Percentiles rank a stretch among this genome's conserved stretches.
phyloP scores from a whole-genome alignment of 176 grass and related monocot genomes.

The Carex cristatella region DNA sequence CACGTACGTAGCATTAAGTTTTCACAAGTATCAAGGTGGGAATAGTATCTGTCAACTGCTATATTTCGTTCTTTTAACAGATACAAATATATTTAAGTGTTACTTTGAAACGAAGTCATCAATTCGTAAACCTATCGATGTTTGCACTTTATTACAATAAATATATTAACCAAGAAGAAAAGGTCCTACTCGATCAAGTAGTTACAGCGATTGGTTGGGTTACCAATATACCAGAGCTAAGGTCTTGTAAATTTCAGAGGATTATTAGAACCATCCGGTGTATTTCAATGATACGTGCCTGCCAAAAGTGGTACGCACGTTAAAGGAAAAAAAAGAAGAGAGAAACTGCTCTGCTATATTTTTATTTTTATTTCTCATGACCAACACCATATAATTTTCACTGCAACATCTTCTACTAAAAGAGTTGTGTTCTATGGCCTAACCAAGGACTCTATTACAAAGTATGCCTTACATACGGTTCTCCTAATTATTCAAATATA shows the following conservation, averaged over 20 bases:
- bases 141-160: too few relatives aligned
- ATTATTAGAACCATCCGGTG: not conserved
- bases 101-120: not conserved
- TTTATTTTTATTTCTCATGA: too few relatives aligned
- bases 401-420: not conserved
- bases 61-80: not conserved
- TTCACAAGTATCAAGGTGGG: not conserved
- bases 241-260: not conserved
- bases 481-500: too few relatives aligned
- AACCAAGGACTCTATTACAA: not conserved
- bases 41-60: not conserved
- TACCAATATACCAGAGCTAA: not conserved
- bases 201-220: not conserved
- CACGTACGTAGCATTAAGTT: not conserved
- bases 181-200: too few relatives aligned
- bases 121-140: too few relatives aligned
- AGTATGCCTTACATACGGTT: too few relatives aligned
- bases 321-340: not conserved
- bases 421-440: not conserved
- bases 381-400: too few relatives aligned
- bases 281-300: not conserved
- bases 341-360: not conserved
- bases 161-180: too few relatives aligned
- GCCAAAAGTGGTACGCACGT: not conserved
- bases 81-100: not conserved